phyloP scores from a whole-genome alignment of 148 eudicot species.

The Diospyros kaki region DNA sequence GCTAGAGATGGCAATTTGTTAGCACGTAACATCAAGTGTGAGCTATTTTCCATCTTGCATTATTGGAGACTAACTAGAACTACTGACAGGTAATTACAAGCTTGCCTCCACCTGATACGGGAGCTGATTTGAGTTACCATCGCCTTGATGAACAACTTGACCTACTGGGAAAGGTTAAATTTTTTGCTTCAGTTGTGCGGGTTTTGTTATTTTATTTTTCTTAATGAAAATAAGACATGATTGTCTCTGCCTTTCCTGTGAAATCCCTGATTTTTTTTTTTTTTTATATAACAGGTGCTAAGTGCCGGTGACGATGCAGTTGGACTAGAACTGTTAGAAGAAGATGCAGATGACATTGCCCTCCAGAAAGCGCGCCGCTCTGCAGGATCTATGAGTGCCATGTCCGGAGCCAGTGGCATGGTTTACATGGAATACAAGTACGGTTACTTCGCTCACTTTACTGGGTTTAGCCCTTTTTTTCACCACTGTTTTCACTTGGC shows the following conservation, averaged over 20 bases:
- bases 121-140: conserved; percentile 56
- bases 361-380: conserved; percentile 54
- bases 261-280: background rate
- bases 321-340: conserved; percentile 88
- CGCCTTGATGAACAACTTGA: conserved; percentile 61
- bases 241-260: background rate
- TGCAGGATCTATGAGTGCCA: conserved; percentile 85
- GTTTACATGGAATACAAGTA: conserved; percentile 93
- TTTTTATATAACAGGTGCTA: conserved; percentile 44
- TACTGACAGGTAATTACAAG: conserved; percentile 73
- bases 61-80: background rate
- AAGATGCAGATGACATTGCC: conserved; percentile 84
- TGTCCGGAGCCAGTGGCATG: conserved; percentile 93
- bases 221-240: background rate
- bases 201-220: background rate
- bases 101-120: conserved; percentile 84
- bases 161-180: conserved; percentile 67
- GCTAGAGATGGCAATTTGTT: background rate
- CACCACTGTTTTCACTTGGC: no score
- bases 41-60: background rate
- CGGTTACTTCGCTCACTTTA: background rate
- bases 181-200: background rate
- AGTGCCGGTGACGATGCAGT: conserved; percentile 86
- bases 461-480: no score
- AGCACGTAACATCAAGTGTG: background rate